Evolutionary conservation across 139 green algal genomes (phyloP), one percentile per base, ranked within the genome.

Genomic region (Dunaliella sp.): DNA sequence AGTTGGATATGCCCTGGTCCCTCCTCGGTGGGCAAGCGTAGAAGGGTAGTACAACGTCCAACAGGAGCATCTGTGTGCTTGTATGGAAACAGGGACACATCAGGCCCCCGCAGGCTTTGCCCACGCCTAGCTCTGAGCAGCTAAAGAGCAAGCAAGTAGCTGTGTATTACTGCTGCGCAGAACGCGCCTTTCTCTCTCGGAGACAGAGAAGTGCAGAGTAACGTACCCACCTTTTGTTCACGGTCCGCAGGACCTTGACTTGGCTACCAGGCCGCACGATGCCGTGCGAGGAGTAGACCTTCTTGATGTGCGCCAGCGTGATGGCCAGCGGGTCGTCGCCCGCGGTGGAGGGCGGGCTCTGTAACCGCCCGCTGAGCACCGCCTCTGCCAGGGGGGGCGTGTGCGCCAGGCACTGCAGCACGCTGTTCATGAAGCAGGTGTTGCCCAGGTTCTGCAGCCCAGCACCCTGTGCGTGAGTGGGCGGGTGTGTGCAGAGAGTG

Each of bases 371-470:
- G 24, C 76, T 88, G 7, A 98, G 89, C 84, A 95, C 93, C 35
- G 94, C 91, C 87, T 98, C 90, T 12, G 95, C 95, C 80, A 99
- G 86, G 22, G 96, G 94, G 1, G 96, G 90, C 24, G 95, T 98
- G 92, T 99, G 94, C 31, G 94, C 94, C 1, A 99, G 91, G 84
- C 93, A 98, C 90, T 99, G 96, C 83, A 99, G 91, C 36, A 99
- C 97, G 35, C 90, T 91, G 89, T 99, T 99, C 93, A 99, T 97
- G 91, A 99, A 99, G 90, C 97, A 99, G 0, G 97, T 99, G 93
- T 99, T 99, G 83, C 97, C 97, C 48, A 99, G 92, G 88, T 99
- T 99, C 57, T 95, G 83, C 32, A 99, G 90, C 0, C 97, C 97
- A 32, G 93, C 88, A 0, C 94, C 96, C 94, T 97, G 93, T 33